Evolutionary conservation across 2,329 filamentous ascomycete species (phyloP).

Genomic region (Cercospora beticola): DNA sequence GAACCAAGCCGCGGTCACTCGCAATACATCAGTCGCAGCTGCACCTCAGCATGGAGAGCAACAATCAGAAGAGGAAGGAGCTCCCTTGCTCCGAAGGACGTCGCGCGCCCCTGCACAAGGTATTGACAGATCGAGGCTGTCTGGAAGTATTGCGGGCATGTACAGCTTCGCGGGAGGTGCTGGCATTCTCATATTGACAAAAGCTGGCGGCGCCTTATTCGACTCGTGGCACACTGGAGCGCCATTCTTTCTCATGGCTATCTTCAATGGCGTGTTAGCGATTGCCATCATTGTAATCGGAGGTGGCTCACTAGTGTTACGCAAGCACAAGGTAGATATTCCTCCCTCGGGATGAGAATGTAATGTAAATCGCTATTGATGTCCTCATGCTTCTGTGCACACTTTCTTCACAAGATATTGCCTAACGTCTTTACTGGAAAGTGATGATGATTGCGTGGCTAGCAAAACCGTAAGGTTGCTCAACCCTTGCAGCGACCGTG

Average conservation of each 20-base stretch:
- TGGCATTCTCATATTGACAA: constrained; percentile 87
- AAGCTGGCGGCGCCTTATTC: constrained; percentile 83
- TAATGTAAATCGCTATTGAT: neutral
- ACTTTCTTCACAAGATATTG: neutral
- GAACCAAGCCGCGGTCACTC: constrained; percentile 41
- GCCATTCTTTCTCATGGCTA: constrained; percentile 92
- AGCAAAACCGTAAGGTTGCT: too few species aligned
- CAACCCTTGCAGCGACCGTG: neutral
- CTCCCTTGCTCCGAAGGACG: constrained; percentile 28
- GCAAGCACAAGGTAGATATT: constrained; percentile 1
- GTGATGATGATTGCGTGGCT: neutral
- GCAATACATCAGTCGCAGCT: constrained; percentile 16
- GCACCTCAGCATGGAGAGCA: neutral
- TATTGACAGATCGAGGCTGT: constrained; percentile 57
- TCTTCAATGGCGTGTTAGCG: constrained; percentile 76
- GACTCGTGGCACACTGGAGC: constrained; percentile 71
- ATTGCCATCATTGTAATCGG: constrained; percentile 40
- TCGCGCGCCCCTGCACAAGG: neutral
- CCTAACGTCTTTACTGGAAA: neutral
- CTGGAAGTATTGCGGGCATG: constrained; percentile 90
- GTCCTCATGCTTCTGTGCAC: neutral
- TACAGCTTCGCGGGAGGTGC: constrained; percentile 89
- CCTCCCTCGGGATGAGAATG: neutral
- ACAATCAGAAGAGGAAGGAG: constrained; percentile 26
- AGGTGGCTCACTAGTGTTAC: constrained; percentile 17